These are phyloP conservation scores for Rhizopogon vesiculosus DNA, from an alignment of 768 basidiomycete genomes.

Conservation along the genomic window DNA sequence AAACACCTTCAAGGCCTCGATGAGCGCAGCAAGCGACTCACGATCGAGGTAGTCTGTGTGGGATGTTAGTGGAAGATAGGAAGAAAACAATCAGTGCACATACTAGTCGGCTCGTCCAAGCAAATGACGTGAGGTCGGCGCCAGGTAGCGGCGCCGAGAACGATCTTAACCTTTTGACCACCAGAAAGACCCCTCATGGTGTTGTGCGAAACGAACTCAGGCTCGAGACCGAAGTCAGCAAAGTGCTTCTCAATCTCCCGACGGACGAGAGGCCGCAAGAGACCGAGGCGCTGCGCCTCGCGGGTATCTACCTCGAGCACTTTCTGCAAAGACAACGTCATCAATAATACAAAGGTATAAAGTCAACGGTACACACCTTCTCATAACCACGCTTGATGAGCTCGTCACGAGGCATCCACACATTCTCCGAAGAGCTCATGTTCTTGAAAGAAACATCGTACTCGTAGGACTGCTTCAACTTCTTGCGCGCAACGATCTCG, in stretches of 20 bases:
- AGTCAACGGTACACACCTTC: constrained; percentile 47
- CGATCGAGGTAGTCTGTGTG: constrained; percentile 92
- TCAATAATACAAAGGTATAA: not conserved
- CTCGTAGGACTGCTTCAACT: constrained; percentile 99
- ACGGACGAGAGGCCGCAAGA: constrained; percentile 94
- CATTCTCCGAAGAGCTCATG: constrained; percentile 94
- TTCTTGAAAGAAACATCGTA: constrained; percentile 97
- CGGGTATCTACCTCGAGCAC: constrained; percentile 96
- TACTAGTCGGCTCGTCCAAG: constrained; percentile 94
- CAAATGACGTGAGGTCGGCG: constrained; percentile 97
- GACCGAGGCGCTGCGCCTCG: constrained; percentile 94
- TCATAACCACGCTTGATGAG: constrained; percentile 98
- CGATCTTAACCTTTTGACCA: constrained; percentile 99
- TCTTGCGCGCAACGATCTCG: constrained; percentile 88
- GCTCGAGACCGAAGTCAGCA: constrained; percentile 97
- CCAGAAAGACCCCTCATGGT: constrained; percentile 98
- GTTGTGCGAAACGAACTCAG: constrained; percentile 99
- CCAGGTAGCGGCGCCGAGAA: constrained; percentile 98
- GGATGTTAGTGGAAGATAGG: not conserved
- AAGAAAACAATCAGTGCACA: constrained; percentile 18
- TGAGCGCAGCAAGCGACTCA: constrained; percentile 98
- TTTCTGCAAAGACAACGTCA: constrained; percentile 48
- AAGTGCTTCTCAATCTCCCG: constrained; percentile 99
- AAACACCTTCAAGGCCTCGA: constrained; percentile 95
- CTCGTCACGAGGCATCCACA: constrained; percentile 96